phyloP scores from a whole-genome alignment of 164 flowering plant species.

The Dillenia suffruticosa region DNA sequence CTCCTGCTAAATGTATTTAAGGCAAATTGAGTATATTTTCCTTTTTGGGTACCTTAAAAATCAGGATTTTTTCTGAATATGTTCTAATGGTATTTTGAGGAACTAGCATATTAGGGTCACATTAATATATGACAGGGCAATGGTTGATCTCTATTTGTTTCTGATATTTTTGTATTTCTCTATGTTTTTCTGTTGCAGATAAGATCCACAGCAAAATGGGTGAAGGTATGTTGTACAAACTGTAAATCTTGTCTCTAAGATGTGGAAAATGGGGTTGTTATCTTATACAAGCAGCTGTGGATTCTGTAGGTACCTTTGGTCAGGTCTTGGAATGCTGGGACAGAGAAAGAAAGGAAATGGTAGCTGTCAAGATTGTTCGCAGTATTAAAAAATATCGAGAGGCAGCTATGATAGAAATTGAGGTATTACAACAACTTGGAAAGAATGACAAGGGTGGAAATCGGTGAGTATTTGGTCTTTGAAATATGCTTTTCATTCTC shows the following conservation, averaged over 20 bases:
- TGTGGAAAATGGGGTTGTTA: no score
- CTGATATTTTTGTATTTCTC: background rate
- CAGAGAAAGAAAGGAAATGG: constrained; percentile 83
- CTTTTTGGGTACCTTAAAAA: no score
- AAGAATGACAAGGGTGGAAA: constrained; percentile 76
- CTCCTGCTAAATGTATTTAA: no score
- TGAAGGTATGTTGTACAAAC: constrained; percentile 43
- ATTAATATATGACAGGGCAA: no score
- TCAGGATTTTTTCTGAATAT: no score
- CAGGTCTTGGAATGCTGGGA: constrained; percentile 99
- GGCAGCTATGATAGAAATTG: constrained; percentile 97
- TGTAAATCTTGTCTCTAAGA: no score
- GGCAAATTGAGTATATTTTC: no score
- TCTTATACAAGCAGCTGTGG: background rate
- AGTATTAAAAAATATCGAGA: constrained; percentile 90
- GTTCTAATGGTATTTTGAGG: no score
- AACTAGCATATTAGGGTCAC: no score
- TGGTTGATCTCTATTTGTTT: no score
- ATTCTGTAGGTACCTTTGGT: constrained; percentile 84
- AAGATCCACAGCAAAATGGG: constrained; percentile 85
- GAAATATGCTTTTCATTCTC: background rate
- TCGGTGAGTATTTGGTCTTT: constrained; percentile 49
- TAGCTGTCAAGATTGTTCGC: constrained; percentile 90
- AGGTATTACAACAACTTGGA: constrained; percentile 78
- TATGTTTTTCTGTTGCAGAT: constrained; percentile 40